Evolutionary conservation across 305 asterid species (phyloP).

Genomic region (Petunia hybrid): DNA sequence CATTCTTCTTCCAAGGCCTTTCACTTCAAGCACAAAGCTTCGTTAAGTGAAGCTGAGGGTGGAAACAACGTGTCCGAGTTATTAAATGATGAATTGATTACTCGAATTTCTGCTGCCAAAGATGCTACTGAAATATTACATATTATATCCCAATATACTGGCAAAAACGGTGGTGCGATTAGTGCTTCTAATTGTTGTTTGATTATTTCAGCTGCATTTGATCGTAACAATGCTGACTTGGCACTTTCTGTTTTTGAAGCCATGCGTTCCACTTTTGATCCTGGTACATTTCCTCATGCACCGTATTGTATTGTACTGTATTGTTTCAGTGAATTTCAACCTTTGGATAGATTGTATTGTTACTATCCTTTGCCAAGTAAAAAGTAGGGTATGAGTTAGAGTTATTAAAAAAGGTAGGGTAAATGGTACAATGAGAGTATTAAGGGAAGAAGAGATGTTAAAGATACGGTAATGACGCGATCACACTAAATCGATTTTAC

Average conservation of each 20-base stretch:
- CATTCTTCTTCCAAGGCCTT: neutral
- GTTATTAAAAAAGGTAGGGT: no score
- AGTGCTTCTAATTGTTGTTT: slow-evolving; percentile 62
- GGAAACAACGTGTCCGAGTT: slow-evolving; percentile 51
- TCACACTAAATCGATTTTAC: no score
- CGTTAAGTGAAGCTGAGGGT: slow-evolving; percentile 41
- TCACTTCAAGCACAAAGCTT: slow-evolving; percentile 33
- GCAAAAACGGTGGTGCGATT: slow-evolving; percentile 54
- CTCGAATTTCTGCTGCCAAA: slow-evolving; percentile 55
- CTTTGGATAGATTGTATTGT: neutral
- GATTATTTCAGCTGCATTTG: slow-evolving; percentile 83
- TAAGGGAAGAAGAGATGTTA: no score
- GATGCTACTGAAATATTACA: slow-evolving; percentile 66
- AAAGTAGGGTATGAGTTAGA: no score
- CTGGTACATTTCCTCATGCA: slow-evolving; percentile 49
- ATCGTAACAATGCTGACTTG: slow-evolving; percentile 80
- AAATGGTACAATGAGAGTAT: no score
- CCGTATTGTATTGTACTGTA: neutral
- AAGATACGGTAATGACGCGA: no score
- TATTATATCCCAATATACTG: slow-evolving; percentile 52
- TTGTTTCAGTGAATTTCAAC: neutral
- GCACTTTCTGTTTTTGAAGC: slow-evolving; percentile 86
- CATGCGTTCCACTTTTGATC: slow-evolving; percentile 78
- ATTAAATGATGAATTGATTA: slow-evolving; percentile 58
- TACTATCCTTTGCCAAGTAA: neutral